phyloP scores from a whole-genome alignment of 2,329 filamentous ascomycete species.

The Paradendryphiella salina region DNA sequence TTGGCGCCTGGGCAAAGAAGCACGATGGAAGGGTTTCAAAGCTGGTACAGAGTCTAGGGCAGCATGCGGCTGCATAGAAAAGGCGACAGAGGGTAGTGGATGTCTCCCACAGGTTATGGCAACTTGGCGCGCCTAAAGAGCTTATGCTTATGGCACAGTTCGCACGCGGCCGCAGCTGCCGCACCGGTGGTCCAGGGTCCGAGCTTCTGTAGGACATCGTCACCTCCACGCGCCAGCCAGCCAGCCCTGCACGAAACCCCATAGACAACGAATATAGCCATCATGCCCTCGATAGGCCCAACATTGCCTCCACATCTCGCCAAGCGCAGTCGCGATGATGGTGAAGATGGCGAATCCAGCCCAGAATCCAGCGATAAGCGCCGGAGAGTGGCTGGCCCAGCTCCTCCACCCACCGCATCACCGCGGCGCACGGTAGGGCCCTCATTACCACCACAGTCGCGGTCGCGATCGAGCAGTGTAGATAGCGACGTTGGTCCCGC shows the following conservation, averaged over 20 bases:
- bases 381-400: slow-evolving; percentile 58
- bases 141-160: slow-evolving; percentile 25
- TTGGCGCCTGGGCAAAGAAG: slow-evolving; percentile 7
- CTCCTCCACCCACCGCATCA: slow-evolving; percentile 53
- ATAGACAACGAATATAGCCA: slow-evolving; percentile 31
- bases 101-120: neutral
- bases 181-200: slow-evolving; percentile 23
- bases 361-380: slow-evolving; percentile 55
- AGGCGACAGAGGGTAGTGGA: neutral
- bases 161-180: slow-evolving; percentile 17
- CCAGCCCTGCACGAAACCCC: neutral
- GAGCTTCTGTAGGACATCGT: slow-evolving; percentile 27
- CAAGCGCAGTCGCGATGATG: slow-evolving; percentile 55
- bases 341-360: slow-evolving; percentile 47
- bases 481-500: slow-evolving; percentile 37
- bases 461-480: slow-evolving; percentile 31
- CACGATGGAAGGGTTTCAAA: neutral
- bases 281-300: slow-evolving; percentile 71
- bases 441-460: slow-evolving; percentile 51
- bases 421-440: slow-evolving; percentile 55
- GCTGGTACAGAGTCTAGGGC: neutral
- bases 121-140: slow-evolving; percentile 9
- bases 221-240: slow-evolving; percentile 9
- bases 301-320: slow-evolving; percentile 67
- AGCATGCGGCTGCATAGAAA: neutral